Conservation (phyloP, 148 eudicot species). For the Persicaria tinctoria region DNA sequence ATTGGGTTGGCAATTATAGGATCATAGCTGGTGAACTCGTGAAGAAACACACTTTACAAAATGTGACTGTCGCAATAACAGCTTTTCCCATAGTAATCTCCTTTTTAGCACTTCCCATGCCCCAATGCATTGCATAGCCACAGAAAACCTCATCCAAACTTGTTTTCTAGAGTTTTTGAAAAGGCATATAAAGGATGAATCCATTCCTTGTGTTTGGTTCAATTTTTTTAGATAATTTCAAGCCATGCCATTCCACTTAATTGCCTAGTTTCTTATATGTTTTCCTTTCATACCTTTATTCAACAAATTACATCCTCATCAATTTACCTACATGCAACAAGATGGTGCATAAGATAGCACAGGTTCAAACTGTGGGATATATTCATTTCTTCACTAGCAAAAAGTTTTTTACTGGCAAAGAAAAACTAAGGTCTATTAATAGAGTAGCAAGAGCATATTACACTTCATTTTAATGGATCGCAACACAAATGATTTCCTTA, state of each 20-base stretch:
- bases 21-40: background rate
- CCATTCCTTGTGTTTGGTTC: background rate
- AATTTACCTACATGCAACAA: background rate
- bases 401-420: background rate
- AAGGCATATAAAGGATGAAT: background rate
- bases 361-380: background rate
- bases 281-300: background rate
- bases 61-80: background rate
- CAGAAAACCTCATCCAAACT: background rate
- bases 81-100: background rate
- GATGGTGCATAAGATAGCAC: background rate
- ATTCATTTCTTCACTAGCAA: background rate
- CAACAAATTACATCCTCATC: background rate
- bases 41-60: background rate
- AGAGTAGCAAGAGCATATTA: background rate
- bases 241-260: background rate
- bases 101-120: slow-evolving; percentile 1
- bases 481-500: background rate
- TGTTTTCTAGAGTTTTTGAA: background rate
- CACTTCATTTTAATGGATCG: background rate
- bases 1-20: background rate
- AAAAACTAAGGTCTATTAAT: background rate
- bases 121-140: background rate
- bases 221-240: background rate
- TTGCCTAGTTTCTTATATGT: background rate